These are phyloP conservation scores for Dictyostelium capitatum DNA, from an alignment of 78 protist genomes.

Conservation along the genomic window DNA sequence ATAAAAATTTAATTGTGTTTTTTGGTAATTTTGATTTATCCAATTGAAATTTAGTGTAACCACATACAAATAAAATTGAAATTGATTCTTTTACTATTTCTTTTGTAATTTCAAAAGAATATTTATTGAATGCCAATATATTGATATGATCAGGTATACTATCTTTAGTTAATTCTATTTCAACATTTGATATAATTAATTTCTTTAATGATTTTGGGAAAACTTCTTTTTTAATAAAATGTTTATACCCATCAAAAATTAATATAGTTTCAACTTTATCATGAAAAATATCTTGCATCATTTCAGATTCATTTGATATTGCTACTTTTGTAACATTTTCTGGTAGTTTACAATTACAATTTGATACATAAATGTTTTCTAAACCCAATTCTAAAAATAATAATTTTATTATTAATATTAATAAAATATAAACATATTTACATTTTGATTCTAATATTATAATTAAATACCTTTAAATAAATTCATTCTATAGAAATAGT, in stretches of 20 bases:
- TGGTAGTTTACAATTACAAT: no score
- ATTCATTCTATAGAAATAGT: no score
- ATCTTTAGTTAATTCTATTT: background rate
- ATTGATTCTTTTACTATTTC: background rate
- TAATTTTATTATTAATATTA: no score
- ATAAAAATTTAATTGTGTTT: background rate
- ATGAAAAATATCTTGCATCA: background rate
- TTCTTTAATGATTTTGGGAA: background rate
- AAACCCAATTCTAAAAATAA: no score
- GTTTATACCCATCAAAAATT: background rate
- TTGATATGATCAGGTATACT: background rate
- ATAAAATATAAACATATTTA: no score
- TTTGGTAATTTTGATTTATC: background rate
- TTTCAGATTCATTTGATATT: background rate
- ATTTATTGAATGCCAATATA: background rate
- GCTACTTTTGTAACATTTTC: no score
- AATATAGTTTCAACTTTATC: background rate
- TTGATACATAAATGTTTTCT: no score
- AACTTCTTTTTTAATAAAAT: background rate
- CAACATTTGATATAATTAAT: background rate
- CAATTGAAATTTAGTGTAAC: background rate
- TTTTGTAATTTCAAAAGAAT: background rate
- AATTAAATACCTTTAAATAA: no score
- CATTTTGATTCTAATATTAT: no score
- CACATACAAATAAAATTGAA: background rate